Conservation (phyloP, 73 alveolate species). For the Stentor coeruleus region DNA sequence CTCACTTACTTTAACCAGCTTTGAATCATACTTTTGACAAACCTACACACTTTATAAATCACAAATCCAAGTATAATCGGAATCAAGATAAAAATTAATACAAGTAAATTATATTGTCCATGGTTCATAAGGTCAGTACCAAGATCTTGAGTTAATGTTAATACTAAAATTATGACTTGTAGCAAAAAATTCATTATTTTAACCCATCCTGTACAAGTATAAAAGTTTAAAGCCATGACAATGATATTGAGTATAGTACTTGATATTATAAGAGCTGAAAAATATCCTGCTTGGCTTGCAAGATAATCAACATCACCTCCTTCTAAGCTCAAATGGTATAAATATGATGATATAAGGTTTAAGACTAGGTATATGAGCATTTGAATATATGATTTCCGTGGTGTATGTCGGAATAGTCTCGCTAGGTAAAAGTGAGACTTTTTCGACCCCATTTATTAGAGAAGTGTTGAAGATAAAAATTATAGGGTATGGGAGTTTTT, state of each 20-base stretch:
- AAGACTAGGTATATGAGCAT: not conserved
- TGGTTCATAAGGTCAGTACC: constrained; percentile 12
- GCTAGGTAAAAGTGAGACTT: constrained; percentile 7
- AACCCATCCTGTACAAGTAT: not conserved
- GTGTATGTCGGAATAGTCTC: not conserved
- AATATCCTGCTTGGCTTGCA: not conserved
- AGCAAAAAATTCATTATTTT: not conserved
- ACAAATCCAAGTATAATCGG: not conserved
- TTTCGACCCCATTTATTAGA: not conserved
- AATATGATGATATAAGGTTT: not conserved
- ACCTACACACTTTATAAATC: not conserved
- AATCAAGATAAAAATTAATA: not conserved
- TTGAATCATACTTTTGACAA: not conserved
- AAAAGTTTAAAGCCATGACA: not conserved
- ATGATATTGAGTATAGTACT: not conserved
- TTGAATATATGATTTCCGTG: not conserved
- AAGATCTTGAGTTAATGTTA: not conserved
- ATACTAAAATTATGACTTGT: not conserved
- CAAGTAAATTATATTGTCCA: constrained; percentile 17
- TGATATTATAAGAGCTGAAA: not conserved
- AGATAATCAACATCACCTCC: constrained; percentile 23
- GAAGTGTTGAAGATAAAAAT: too few species aligned
- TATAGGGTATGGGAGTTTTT: too few species aligned
- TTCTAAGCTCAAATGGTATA: not conserved
- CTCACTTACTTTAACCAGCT: not conserved